Evolutionary conservation across 805 yeast genomes (phyloP), one percentile per base, ranked within the genome.

Genomic region (Blastobotrys attinorum): DNA sequence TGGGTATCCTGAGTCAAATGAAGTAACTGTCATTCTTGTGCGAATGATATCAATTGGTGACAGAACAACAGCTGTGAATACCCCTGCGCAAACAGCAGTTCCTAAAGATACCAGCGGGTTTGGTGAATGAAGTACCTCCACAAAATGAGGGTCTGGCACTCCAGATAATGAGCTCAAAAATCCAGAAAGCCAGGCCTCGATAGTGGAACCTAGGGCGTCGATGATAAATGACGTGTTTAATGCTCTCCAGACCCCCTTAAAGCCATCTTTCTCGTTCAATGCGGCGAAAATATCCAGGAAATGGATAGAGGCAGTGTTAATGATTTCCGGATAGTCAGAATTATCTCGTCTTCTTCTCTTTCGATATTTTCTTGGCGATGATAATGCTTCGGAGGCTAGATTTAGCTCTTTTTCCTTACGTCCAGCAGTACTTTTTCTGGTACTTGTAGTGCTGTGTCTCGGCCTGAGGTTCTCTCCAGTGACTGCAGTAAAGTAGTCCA

Each of bases 181-280:
- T 3, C 96, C 96, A 0, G 94, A 83, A 39, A 88, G 70, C 97
- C 97, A 89, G 1, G 96, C 86, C 57, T 85, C 90, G 37, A 88
- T 65, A 0, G 95, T 83, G 39, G 79, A 76, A 2, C 81, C 76
- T 16, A 87, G 67, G 0, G 95, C 83, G 43, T 75, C 81, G 58
- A 83, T 73, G 16, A 92, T 70, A 55, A 88, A 90, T 0, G 95
- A 73, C 2, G 95, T 16, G 79, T 80, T 21, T 83, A 95, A 57
- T 72, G 95, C 63, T 71, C 79, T 20, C 87, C 73, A 54, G 75
- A 72, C 43, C 74, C 75, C 47, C 82, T 69, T 16, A 77, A 75
- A 69, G 74, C 76, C 52, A 79, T 76, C 69, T 77, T 89, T 47
- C 74, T 66, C 13, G 83, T 81, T 56, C 74, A 85, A 34, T 71